Percentiles rank a stretch among this genome's conserved stretches.
Evolutionary conservation across 208 protist species (phyloP).

Genomic region (Leishmania guyanensis): DNA sequence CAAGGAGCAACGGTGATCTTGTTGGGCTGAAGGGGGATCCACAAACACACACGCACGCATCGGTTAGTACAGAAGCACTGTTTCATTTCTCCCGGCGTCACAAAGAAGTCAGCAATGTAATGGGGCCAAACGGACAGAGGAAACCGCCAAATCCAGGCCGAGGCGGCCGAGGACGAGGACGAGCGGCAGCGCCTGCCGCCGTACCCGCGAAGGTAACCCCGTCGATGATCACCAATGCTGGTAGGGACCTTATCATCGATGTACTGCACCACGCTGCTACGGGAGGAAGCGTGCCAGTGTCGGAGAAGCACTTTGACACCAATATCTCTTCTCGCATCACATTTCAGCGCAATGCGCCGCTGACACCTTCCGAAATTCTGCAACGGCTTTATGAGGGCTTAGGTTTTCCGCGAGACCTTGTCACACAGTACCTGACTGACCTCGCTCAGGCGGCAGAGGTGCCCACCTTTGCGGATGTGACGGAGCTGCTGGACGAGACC

Average conservation of each 20-base stretch:
- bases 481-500: constrained; percentile 63
- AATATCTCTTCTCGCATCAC: constrained; percentile 57
- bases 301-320: constrained; percentile 87
- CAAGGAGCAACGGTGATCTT: background rate
- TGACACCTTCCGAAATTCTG: constrained; percentile 73
- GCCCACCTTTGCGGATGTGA: constrained; percentile 60
- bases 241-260: constrained; percentile 85
- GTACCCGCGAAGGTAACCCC: constrained; percentile 34
- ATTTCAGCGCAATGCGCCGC: constrained; percentile 78
- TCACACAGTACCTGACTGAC: constrained; percentile 80
- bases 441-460: constrained; percentile 45
- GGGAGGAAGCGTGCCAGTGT: constrained; percentile 76
- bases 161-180: constrained; percentile 39
- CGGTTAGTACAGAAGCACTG: background rate
- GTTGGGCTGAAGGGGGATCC: background rate
- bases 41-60: background rate
- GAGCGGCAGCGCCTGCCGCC: constrained; percentile 20
- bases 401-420: constrained; percentile 84
- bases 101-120: constrained; percentile 7
- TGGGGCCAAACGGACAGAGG: constrained; percentile 83
- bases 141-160: constrained; percentile 44
- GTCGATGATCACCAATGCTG: constrained; percentile 75
- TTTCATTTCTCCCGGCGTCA: background rate
- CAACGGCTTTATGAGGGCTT: constrained; percentile 83
- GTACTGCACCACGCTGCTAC: constrained; percentile 88